Base-by-base conservation (phyloP, 2,329 filamentous ascomycete species). In the Fusarium setosum region DNA sequence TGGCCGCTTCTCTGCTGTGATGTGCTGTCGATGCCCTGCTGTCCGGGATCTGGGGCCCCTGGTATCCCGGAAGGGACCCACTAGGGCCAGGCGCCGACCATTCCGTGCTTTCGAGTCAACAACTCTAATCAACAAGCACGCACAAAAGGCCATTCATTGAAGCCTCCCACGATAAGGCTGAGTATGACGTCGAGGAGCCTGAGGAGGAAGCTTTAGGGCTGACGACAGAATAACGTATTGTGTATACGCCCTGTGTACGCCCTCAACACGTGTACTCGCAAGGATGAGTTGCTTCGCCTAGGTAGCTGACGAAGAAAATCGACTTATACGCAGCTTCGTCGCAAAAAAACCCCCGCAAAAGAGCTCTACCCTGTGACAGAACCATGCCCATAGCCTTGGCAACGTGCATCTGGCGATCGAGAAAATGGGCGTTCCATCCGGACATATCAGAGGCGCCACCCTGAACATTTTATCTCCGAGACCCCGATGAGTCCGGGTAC, bases 401-500 rank as follows among this genome's bases (percentile, higher is more conserved):
- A 63, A 23, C 21, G 38, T 26, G 34, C 42, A 31, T 37, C 50
- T 18, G 24, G 17, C 9, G 34, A 45, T 48, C 48, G 23, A 55
- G n/a, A 20, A 37, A 45, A 13, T 38, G 6, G 15, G 9, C n/a
- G n/a, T n/a, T n/a, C n/a, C n/a, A n/a, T n/a, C 37, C 15, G 37
- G 6, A 40, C 20, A 21, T 40, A 13, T 12, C 18, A 10, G 23
- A 40, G 17, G 20, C 37, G 18, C 20, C 37, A 12, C 10, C 11
- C 23, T 21, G 6, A 40, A 10, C 29, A 26, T 31, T 26, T 44
- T 52, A 52, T 63, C 40, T 52, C 63, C 59, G 64, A 57, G n/a
- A 6, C 42, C 47, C 63, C 64, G 63, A 61, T 53, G 50, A 50
- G 34, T 34, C 63, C 50, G 63, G 18, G 24, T 15, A 44, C 24